These are phyloP conservation scores for Eucalyptus paniculata DNA, from an alignment of 345 rosid genomes.

Conservation along the genomic window DNA sequence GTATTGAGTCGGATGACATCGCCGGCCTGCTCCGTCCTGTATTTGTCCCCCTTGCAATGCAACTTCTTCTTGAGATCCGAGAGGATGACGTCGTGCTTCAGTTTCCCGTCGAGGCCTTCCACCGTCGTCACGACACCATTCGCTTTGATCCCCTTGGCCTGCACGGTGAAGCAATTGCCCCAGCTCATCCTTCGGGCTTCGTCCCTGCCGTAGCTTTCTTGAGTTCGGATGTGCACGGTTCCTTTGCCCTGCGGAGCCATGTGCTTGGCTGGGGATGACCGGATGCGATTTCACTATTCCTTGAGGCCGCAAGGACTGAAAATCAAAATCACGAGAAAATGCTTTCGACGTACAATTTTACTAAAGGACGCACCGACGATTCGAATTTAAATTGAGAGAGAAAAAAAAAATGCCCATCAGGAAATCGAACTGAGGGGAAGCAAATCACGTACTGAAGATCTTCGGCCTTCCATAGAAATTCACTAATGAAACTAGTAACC, in stretches of 20 bases:
- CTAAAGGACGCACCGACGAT: background rate
- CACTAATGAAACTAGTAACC: background rate
- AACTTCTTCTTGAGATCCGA: conserved; percentile 66
- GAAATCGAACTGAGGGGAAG: background rate
- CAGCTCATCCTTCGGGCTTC: background rate
- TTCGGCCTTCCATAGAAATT: background rate
- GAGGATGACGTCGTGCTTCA: conserved; percentile 56
- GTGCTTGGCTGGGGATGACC: background rate
- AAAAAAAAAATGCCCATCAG: background rate
- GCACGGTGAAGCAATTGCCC: background rate
- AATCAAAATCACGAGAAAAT: background rate
- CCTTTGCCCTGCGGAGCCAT: background rate
- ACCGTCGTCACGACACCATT: conserved; percentile 52
- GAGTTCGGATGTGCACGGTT: background rate
- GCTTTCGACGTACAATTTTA: background rate
- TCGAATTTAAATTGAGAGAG: background rate
- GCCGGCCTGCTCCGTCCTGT: conserved; percentile 49
- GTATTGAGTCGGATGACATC: conserved; percentile 75
- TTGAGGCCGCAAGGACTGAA: background rate
- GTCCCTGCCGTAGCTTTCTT: background rate
- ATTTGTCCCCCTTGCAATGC: conserved; percentile 71
- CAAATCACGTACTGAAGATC: background rate
- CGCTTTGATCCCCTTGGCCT: conserved; percentile 42
- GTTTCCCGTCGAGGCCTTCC: conserved; percentile 47
- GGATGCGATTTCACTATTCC: background rate